Evolutionary conservation across 805 yeast species (phyloP), one percentile per base, ranked within the genome.

Genomic region (Blastobotrys muscicola): DNA sequence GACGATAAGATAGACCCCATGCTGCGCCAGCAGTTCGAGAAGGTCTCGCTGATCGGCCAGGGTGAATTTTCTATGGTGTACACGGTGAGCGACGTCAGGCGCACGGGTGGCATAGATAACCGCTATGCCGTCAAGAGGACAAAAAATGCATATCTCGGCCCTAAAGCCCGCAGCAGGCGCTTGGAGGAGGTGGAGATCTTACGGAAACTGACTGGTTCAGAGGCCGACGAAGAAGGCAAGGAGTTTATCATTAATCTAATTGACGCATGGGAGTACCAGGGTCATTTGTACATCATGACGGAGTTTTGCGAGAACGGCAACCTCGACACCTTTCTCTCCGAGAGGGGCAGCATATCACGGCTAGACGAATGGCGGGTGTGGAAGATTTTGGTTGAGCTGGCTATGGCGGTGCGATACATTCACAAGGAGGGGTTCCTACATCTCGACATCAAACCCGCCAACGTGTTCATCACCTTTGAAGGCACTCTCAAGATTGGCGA

Each of bases 281-380:
- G 77, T 38, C 78, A 79, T 51, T 75, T 82, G 50, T 92, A 90
- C 60, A 85, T 92, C 33, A 85, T 87, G 92, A 86, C 95, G 3
- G 97, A 90, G 53, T 89, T 69, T 62, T 92, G 96, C 65, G 97
- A 89, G 56, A 92, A 89, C 58, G 97, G 97, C 1, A 84, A 92
- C 15, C 65, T 92, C 45, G 92, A 80, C 56, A 76, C 76, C 46
- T 92, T 90, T 56, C 62, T 92, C 42, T 72, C 78, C 29, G 94
- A 84, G 51, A 81, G 79, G 59, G 86, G 85, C 15, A 78, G 81
- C 39, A 72, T 80, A 34, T 75, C 85, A 29, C 80, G 80, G 53
- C 70, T 92, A 41, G 98, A 92, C 59, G 98, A 92, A 61, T 92
- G 96, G 82, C 74, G 98, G 53, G 89, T 90, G 34, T 92, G 98